Base-by-base conservation (phyloP, 768 basidiomycete species). In the Peribolospora kevripleyi region DNA sequence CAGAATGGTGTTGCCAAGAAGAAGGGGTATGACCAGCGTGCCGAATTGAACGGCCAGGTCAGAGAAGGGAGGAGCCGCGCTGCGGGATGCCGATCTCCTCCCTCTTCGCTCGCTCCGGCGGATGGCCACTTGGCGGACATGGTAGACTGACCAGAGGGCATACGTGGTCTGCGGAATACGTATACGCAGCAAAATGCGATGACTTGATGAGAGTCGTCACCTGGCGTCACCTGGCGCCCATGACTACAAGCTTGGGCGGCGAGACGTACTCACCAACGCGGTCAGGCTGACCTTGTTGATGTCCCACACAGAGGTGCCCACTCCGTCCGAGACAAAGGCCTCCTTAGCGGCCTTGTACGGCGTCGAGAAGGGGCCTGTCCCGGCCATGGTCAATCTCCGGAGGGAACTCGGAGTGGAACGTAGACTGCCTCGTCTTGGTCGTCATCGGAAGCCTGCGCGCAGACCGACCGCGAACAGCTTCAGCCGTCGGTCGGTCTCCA, bases 341-440 rank as follows among this genome's bases (percentile, higher is more conserved):
- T 85, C 82, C 67, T 91, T 91, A 7, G 74, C 76, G 6, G 71
- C 60, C 66, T 84, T 87, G 73, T 90, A 90, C 54, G 61, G 59
- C 9, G 51, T 39, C 63, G 61, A 58, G 14, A 38, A 51, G 39
- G 9, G 2, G 37, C 10, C 50, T n/a, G 37, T 38, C 36, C 14
- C 46, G 10, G 10, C 46, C 14, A 14, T 14, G 14, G 14, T 14
- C 14, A 10, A 10, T 46, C 46, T 46, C 46, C 10, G 10, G 10
- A 14, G 14, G 46, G 14, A 46, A 10, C 10, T 46, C 10, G 46
- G 14, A 46, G 14, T 46, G 46, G 46, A 14, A 46, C 10, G 25
- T 25, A 25, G 25, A 1, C 25, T 25, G 25, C 25, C 25, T 25
- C 25, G 25, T 25, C 25, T 25, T 25, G 25, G 25, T 25, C 25